phyloP scores from a whole-genome alignment of 495 filamentous ascomycete species.

The Stereocaulon alpinum region DNA sequence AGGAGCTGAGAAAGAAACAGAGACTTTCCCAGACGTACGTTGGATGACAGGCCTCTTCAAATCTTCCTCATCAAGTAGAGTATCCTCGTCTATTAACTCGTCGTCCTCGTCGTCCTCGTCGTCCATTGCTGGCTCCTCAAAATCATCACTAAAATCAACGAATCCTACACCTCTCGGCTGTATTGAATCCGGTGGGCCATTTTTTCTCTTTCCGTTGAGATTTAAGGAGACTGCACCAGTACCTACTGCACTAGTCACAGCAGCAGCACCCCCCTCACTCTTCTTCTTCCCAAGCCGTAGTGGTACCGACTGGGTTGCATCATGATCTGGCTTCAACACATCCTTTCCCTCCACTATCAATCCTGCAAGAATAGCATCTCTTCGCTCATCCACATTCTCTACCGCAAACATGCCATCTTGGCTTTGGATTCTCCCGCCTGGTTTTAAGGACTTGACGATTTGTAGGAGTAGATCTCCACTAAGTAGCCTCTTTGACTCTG shows the following conservation, averaged over 20 bases:
- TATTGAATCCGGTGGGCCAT: slow-evolving; percentile 18
- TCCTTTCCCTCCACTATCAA: slow-evolving; percentile 48
- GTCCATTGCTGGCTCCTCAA: slow-evolving; percentile 46
- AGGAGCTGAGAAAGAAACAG: not conserved
- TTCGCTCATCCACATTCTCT: slow-evolving; percentile 36
- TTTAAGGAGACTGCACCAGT: slow-evolving; percentile 28
- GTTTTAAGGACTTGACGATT: slow-evolving; percentile 57
- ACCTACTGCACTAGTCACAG: slow-evolving; percentile 22
- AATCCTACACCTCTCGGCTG: slow-evolving; percentile 57
- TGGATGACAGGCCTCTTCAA: slow-evolving; percentile 58
- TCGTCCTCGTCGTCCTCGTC: slow-evolving; percentile 72
- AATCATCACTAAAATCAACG: slow-evolving; percentile 58
- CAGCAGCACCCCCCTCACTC: slow-evolving; percentile 24
- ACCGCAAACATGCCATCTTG: slow-evolving; percentile 54
- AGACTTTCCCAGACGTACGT: slow-evolving; percentile 45
- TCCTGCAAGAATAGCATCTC: slow-evolving; percentile 76
- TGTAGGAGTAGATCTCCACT: slow-evolving; percentile 56
- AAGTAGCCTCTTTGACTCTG: slow-evolving; percentile 53
- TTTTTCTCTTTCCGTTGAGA: slow-evolving; percentile 39
- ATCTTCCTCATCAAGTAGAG: slow-evolving; percentile 74
- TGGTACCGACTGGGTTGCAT: slow-evolving; percentile 55
- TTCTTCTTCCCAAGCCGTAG: slow-evolving; percentile 56
- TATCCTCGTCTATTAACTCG: slow-evolving; percentile 85
- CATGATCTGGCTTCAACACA: slow-evolving; percentile 65
- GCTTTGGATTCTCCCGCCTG: slow-evolving; percentile 55